Evolutionary conservation across 352 stramenopile species (phyloP).

Genomic region (Blastocystis sp.): DNA sequence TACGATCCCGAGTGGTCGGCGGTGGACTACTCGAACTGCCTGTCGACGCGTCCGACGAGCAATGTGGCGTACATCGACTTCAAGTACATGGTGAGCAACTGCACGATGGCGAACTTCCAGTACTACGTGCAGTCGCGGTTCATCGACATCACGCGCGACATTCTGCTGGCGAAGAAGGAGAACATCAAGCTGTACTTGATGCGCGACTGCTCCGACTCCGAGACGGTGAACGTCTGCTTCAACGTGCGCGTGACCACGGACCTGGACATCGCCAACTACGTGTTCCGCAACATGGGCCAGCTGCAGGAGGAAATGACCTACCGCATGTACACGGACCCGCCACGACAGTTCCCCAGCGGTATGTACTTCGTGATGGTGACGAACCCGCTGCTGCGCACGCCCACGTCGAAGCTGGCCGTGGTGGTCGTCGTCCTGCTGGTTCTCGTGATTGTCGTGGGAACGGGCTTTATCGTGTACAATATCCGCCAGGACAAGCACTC

Average conservation of each 20-base stretch:
- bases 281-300: background rate
- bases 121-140: background rate
- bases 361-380: slow-evolving; percentile 7
- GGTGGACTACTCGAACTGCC: slow-evolving; percentile 23
- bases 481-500: background rate
- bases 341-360: background rate
- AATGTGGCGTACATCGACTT: slow-evolving; percentile 31
- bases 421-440: background rate
- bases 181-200: background rate
- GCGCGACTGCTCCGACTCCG: slow-evolving; percentile 14
- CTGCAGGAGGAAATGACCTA: slow-evolving; percentile 11
- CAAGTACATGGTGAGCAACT: slow-evolving; percentile 23
- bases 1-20: slow-evolving; percentile 14
- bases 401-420: background rate
- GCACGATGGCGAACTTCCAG: background rate
- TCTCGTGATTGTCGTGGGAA: background rate
- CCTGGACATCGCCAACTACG: background rate
- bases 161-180: slow-evolving; percentile 28
- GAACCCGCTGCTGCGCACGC: slow-evolving; percentile 1
- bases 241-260: slow-evolving; percentile 11
- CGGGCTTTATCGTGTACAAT: background rate
- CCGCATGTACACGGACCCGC: background rate
- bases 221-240: slow-evolving; percentile 6
- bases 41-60: background rate
- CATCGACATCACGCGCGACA: background rate